Evolutionary conservation across 2,329 filamentous ascomycete genomes (phyloP).

Genomic region (Xylaria sp.): DNA sequence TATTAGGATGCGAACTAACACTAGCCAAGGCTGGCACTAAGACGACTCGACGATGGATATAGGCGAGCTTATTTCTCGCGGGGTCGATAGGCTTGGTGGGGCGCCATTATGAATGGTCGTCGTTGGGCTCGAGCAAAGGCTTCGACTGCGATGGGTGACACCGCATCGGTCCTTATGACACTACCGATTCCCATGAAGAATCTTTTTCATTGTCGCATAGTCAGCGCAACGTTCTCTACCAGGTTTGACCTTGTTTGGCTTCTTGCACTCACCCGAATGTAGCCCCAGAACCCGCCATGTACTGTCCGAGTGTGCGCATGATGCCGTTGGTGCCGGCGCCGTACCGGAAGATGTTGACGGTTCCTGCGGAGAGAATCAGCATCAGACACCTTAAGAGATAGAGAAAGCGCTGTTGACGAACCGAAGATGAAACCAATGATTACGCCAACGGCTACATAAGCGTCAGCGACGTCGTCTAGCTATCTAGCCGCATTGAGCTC

Average conservation of each 20-base stretch:
- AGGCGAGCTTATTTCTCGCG: constrained; percentile 33
- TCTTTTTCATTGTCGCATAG: constrained; percentile 44
- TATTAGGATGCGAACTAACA: background rate
- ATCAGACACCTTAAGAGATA: constrained; percentile 7
- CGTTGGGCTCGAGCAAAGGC: constrained; percentile 77
- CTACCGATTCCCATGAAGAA: constrained; percentile 99
- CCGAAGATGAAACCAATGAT: constrained; percentile 99
- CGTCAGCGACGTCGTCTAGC: constrained; percentile 15
- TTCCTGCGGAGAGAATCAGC: constrained; percentile 60
- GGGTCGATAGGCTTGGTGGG: constrained; percentile 48
- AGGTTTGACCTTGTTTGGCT: no score
- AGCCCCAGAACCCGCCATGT: constrained; percentile 92
- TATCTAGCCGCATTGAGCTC: background rate
- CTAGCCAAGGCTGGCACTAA: background rate
- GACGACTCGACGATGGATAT: background rate
- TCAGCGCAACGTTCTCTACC: constrained; percentile 25
- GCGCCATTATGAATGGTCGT: constrained; percentile 71
- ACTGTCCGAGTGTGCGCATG: constrained; percentile 92
- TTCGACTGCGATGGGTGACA: constrained; percentile 74
- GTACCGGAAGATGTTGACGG: constrained; percentile 93
- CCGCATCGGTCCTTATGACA: constrained; percentile 92
- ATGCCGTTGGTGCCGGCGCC: constrained; percentile 93
- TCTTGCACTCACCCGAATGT: constrained; percentile 82
- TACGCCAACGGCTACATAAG: constrained; percentile 77
- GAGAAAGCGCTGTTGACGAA: constrained; percentile 46